Evolutionary conservation across 2,329 filamentous ascomycete genomes (phyloP).

Genomic region (Phialophora chinensis): DNA sequence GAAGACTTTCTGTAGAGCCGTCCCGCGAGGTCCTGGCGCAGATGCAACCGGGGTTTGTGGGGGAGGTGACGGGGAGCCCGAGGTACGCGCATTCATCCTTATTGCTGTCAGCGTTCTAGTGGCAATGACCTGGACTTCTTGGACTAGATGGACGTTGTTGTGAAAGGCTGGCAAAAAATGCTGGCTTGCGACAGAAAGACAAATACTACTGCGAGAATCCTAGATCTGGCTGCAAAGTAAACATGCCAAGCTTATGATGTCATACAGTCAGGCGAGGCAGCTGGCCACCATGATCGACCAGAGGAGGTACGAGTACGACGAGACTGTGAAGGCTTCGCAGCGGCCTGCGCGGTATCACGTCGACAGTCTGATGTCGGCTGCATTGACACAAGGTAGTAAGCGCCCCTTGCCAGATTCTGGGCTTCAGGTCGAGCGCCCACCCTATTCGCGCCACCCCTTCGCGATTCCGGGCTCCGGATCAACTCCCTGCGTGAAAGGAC

Average conservation of each 20-base stretch:
- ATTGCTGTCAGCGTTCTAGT: not conserved
- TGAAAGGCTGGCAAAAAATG: not conserved
- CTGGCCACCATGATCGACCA: not conserved
- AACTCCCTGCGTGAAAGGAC: not conserved
- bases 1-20: slow-evolving; percentile 66
- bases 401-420: not conserved
- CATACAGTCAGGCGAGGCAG: not conserved
- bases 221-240: slow-evolving; percentile 3
- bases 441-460: not conserved
- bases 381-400: not conserved
- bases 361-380: not conserved
- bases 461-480: not conserved
- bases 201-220: not conserved
- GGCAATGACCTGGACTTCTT: not conserved
- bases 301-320: not conserved
- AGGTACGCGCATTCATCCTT: slow-evolving; percentile 29
- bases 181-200: not conserved
- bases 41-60: slow-evolving; percentile 60
- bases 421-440: too few species aligned
- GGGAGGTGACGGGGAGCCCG: slow-evolving; percentile 57
- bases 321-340: not conserved
- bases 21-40: slow-evolving; percentile 65
- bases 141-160: not conserved
- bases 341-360: too few species aligned
- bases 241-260: slow-evolving; percentile 20